phyloP scores from a whole-genome alignment of 495 filamentous ascomycete species.

The Cercophora samala region DNA sequence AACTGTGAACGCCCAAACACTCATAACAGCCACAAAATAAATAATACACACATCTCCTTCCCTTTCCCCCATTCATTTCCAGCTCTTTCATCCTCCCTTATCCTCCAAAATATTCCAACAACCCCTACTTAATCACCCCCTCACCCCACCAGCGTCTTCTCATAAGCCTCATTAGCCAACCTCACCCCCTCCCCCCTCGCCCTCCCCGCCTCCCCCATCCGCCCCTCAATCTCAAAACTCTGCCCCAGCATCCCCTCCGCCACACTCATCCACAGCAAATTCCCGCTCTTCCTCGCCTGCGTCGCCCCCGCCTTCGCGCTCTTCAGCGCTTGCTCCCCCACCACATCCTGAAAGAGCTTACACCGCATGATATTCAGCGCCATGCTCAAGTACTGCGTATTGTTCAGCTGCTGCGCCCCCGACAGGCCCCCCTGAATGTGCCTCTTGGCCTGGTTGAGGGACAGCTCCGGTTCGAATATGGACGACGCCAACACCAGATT shows the following conservation, averaged over 20 bases:
- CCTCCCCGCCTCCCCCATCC: constrained; percentile 56
- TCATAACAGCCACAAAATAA: not conserved
- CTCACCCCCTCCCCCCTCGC: constrained; percentile 27
- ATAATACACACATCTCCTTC: not conserved
- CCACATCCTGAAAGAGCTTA: constrained; percentile 78
- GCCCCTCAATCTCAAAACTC: constrained; percentile 69
- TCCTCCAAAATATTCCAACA: not conserved
- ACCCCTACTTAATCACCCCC: not conserved
- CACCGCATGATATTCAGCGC: constrained; percentile 80
- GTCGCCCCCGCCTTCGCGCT: constrained; percentile 69
- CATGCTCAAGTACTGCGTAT: constrained; percentile 75
- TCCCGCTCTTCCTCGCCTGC: constrained; percentile 71
- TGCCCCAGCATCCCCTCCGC: constrained; percentile 75
- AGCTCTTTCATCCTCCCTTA: not conserved
- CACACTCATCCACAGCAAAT: constrained; percentile 81
- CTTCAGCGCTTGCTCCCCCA: constrained; percentile 89
- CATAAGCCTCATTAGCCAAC: constrained; percentile 33
- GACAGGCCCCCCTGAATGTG: constrained; percentile 62
- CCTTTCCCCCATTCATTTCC: too few relatives aligned
- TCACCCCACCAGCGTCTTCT: constrained; percentile 16
- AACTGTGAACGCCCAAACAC: not conserved
- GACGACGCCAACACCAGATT: constrained; percentile 71
- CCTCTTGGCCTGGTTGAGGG: constrained; percentile 72
- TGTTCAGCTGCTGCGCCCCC: constrained; percentile 54
- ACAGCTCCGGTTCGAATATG: constrained; percentile 47